Evolutionary conservation across 2,329 filamentous ascomycete genomes (phyloP), one percentile per base, ranked within the genome.

Genomic region (Beauveria sp.): DNA sequence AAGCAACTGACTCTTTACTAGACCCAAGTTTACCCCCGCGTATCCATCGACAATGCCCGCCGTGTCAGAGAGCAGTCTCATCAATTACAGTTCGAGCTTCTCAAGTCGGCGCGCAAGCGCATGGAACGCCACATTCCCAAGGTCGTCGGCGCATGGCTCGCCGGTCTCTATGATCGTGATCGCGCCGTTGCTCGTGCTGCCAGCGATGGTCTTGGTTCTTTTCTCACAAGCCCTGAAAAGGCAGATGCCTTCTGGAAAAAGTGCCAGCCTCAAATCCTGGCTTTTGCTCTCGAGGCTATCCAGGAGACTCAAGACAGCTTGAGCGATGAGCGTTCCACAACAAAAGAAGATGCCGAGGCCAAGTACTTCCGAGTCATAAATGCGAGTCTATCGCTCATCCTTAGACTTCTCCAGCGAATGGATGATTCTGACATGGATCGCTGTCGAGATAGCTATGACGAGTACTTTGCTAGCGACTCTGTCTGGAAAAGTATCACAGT

Each of bases 51-150:
- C 73, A 91, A 90, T 71, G 87, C 90, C 52, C 88, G 92, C 54
- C 85, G 90, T 63, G 93, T 97, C 40, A 90, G 95, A 65, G 93
- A 97, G 74, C 83, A 95, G 49, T 85, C 93, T 20, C 93, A 98
- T 72, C 80, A 76, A 12, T 73, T 96, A 26, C 92, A 96, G 69
- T 77, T 80, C 65, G 81, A 83, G 66, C 74, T 88, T 14, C 75
- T 87, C 69, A 82, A 81, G 66, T 84, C 83, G 4, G 81, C 82
- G 5, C 89, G 91, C 54, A 96, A 95, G 79, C 86, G 92, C 64
- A 90, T 96, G 76, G 91, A 91, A 65, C 90, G 85, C 65, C 82
- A 88, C 67, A 81, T 99, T 64, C 86, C 91, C 14, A 86, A 83
- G 63, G 80, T 96, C 42, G 87, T 96, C 51, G 92, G 89, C 10